phyloP scores from a whole-genome alignment of 2,329 filamentous ascomycete genomes.

The Aureobasidium sp. region DNA sequence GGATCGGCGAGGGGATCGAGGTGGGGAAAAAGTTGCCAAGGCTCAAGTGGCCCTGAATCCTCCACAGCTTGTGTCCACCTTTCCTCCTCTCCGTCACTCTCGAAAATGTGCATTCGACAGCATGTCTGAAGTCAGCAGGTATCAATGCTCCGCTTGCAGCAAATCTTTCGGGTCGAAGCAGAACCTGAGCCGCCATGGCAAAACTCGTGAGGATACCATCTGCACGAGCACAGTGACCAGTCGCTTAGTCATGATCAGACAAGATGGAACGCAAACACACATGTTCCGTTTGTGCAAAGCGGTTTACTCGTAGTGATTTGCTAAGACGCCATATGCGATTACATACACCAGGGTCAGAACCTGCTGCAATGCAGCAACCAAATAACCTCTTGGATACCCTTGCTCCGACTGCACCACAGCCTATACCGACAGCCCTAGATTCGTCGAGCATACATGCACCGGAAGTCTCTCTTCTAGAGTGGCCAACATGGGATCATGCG shows the following conservation, averaged over 20 bases:
- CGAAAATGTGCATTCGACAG: no score
- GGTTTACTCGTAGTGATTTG: neutral
- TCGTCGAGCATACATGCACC: neutral
- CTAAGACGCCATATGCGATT: neutral
- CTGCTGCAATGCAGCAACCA: neutral
- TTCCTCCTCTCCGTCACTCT: no score
- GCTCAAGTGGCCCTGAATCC: no score
- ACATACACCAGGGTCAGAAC: neutral
- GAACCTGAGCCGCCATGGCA: neutral
- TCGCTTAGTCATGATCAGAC: neutral
- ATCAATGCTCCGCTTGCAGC: neutral
- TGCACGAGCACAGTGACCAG: neutral
- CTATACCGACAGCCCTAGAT: neutral
- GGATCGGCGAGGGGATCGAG: no score
- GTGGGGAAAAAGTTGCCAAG: no score
- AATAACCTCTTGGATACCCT: neutral
- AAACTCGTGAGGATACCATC: neutral
- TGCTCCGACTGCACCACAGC: neutral
- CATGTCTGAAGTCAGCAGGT: no score
- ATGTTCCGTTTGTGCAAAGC: neutral
- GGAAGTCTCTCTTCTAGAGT: neutral
- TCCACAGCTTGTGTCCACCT: no score
- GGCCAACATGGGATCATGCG: neutral
- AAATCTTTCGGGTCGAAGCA: neutral
- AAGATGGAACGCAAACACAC: neutral